phyloP scores from a whole-genome alignment of 2,329 filamentous ascomycete genomes.

The Lasiodiplodia gonubiensis region DNA sequence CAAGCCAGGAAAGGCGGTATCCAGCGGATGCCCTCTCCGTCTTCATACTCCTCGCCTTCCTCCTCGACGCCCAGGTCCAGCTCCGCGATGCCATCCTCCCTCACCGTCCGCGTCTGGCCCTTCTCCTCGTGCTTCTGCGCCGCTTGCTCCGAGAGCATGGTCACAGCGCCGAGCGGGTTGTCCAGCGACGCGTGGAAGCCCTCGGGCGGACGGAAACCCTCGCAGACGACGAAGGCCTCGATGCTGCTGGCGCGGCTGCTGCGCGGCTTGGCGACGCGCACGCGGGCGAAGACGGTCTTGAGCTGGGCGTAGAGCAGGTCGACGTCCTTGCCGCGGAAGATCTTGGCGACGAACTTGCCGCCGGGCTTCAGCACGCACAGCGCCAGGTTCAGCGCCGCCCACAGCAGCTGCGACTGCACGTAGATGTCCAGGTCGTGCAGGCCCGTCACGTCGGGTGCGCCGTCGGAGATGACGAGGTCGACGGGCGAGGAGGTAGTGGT shows the following conservation, averaged over 20 bases:
- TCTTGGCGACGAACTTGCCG: slow-evolving; percentile 97
- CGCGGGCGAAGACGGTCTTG: slow-evolving; percentile 84
- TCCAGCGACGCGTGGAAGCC: slow-evolving; percentile 79
- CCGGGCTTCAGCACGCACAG: slow-evolving; percentile 91
- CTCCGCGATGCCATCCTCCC: slow-evolving; percentile 56
- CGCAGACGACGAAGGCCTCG: slow-evolving; percentile 94
- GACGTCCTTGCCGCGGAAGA: slow-evolving; percentile 94
- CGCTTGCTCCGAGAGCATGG: slow-evolving; percentile 48
- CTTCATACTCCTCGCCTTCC: slow-evolving; percentile 43
- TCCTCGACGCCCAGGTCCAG: slow-evolving; percentile 53
- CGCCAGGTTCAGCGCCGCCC: slow-evolving; percentile 90
- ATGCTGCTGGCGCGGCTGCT: slow-evolving; percentile 96
- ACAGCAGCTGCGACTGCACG: slow-evolving; percentile 93
- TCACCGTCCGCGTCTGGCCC: slow-evolving; percentile 37
- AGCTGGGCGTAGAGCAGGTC: slow-evolving; percentile 93
- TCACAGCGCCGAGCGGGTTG: slow-evolving; percentile 72
- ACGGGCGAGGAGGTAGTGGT: slow-evolving; percentile 78
- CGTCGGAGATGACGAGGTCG: slow-evolving; percentile 93
- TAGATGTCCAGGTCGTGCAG: slow-evolving; percentile 98
- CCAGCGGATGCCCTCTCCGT: slow-evolving; percentile 67
- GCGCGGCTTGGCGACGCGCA: slow-evolving; percentile 90
- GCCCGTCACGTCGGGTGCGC: slow-evolving; percentile 94
- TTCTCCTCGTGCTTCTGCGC: slow-evolving; percentile 50
- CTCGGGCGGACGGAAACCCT: slow-evolving; percentile 80
- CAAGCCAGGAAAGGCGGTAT: slow-evolving; percentile 97